A percentile compares a stretch with the other conserved stretches of the same genome.
Conservation (phyloP, 139 green algal genomes). For the Closterium sp. region DNA sequence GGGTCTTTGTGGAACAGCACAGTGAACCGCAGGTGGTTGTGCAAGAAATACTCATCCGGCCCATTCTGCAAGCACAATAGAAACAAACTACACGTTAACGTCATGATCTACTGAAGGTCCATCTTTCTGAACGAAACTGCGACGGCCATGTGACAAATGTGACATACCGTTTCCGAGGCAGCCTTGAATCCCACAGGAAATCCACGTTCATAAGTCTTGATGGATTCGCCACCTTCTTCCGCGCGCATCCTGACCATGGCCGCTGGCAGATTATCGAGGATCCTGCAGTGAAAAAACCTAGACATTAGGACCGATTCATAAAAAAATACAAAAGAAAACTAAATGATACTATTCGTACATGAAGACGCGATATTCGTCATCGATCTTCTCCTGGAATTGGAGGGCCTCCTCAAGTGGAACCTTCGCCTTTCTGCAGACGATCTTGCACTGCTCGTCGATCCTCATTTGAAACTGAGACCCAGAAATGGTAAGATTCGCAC, state of each 20-base stretch:
- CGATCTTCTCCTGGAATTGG: slow-evolving; percentile 78
- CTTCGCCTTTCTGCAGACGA: slow-evolving; percentile 82
- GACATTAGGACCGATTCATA: neutral
- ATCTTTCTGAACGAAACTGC: neutral
- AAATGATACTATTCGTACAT: slow-evolving; percentile 71
- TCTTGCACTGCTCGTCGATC: slow-evolving; percentile 89
- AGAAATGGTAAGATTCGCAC: slow-evolving; percentile 11
- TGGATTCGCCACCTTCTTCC: slow-evolving; percentile 59
- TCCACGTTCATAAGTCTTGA: slow-evolving; percentile 95
- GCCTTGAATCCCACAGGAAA: slow-evolving; percentile 88
- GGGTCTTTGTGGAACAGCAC: slow-evolving; percentile 93
- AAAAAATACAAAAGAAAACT: neutral
- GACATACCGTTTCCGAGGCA: slow-evolving; percentile 55
- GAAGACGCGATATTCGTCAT: slow-evolving; percentile 96
- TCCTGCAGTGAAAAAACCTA: slow-evolving; percentile 54
- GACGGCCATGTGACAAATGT: neutral
- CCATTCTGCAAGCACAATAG: slow-evolving; percentile 49
- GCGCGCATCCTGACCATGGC: slow-evolving; percentile 85
- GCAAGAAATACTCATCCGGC: slow-evolving; percentile 76
- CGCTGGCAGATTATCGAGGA: slow-evolving; percentile 98
- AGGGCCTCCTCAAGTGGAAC: slow-evolving; percentile 75
- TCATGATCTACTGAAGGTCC: neutral
- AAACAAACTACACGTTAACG: neutral
- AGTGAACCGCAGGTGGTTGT: slow-evolving; percentile 97
- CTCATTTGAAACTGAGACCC: slow-evolving; percentile 82